A percentile compares a stretch with the other conserved stretches of the same genome.
Evolutionary conservation across 2,329 filamentous ascomycete genomes (phyloP).

Genomic region (Ophiocordyceps camponoti-floridani): DNA sequence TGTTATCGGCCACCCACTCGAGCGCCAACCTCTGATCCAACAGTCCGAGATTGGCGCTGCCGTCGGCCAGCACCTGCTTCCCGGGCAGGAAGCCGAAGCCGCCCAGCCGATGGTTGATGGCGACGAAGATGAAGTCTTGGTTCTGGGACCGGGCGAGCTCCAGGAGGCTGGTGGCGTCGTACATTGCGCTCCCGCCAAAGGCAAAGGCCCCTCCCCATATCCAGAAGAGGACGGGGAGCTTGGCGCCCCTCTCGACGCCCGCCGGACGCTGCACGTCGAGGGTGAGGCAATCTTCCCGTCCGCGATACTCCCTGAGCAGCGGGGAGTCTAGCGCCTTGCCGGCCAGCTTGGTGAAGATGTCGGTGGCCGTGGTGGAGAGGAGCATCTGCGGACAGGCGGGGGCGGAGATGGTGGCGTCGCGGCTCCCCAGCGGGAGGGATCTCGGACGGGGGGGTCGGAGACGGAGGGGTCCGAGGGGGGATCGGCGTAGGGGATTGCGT

Average conservation of each 20-base stretch:
- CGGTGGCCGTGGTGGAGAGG: conserved; percentile 28
- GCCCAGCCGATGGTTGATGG: conserved; percentile 61
- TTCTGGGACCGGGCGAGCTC: conserved; percentile 20
- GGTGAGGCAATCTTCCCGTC: conserved; percentile 47
- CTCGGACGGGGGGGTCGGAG: conserved; percentile 40
- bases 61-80: conserved; percentile 47
- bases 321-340: conserved; percentile 34
- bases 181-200: conserved; percentile 30
- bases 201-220: conserved; percentile 53
- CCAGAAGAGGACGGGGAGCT: conserved; percentile 52
- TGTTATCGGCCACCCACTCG: conserved; percentile 64
- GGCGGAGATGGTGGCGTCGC: conserved; percentile 29
- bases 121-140: conserved; percentile 51
- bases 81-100: conserved; percentile 61
- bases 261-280: conserved; percentile 41
- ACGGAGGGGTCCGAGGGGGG: conserved; percentile 12
- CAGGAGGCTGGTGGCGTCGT: conserved; percentile 31
- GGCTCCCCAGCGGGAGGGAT: conserved; percentile 23
- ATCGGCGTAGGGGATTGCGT: conserved; percentile 1
- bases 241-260: conserved; percentile 32
- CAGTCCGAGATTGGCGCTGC: conserved; percentile 51
- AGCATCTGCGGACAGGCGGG: conserved; percentile 46
- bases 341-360: conserved; percentile 23
- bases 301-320: conserved; percentile 34
- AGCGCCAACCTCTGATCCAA: conserved; percentile 56